phyloP scores from a whole-genome alignment of 192 early-diverging fungal species.

The Pilobolus umbonatus region DNA sequence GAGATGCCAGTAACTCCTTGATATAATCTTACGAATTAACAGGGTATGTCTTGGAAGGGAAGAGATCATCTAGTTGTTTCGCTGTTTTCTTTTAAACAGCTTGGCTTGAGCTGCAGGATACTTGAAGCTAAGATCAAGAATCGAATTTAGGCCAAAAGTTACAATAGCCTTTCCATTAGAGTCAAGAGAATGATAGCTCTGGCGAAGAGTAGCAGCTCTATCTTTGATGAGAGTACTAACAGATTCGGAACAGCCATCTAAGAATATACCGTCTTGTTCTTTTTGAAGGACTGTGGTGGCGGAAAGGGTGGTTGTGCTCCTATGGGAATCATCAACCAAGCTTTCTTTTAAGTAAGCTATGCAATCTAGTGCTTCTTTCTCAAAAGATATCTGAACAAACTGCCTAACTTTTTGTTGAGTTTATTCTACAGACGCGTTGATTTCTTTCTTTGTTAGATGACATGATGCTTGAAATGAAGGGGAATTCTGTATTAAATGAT shows the following conservation, averaged over 20 bases:
- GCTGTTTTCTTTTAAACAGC: constrained; percentile 2
- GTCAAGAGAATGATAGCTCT: background rate
- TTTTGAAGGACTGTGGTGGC: constrained; percentile 1
- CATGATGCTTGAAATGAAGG: constrained; percentile 4
- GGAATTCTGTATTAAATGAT: no score
- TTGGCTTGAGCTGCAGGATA: constrained; percentile 6
- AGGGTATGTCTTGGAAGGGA: constrained; percentile 8
- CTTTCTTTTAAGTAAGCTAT: constrained; percentile 1
- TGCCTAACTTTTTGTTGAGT: constrained; percentile 1
- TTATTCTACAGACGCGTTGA: background rate
- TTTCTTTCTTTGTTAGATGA: constrained; percentile 7
- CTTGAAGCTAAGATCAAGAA: background rate
- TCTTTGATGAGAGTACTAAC: constrained; percentile 1
- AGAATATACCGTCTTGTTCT: constrained; percentile 1
- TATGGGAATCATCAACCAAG: background rate
- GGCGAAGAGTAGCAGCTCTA: constrained; percentile 1
- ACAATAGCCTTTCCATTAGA: constrained; percentile 3
- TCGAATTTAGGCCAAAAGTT: constrained; percentile 4
- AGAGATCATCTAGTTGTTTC: constrained; percentile 1
- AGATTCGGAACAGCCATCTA: constrained; percentile 4
- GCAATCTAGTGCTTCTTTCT: constrained; percentile 3
- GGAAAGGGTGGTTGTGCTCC: background rate
- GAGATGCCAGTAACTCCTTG: background rate
- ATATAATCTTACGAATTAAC: constrained; percentile 6
- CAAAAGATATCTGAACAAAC: constrained; percentile 8